Evolutionary conservation across 139 green algal species (phyloP), one percentile per base, ranked within the genome.

Genomic region (Chlorella sp.): DNA sequence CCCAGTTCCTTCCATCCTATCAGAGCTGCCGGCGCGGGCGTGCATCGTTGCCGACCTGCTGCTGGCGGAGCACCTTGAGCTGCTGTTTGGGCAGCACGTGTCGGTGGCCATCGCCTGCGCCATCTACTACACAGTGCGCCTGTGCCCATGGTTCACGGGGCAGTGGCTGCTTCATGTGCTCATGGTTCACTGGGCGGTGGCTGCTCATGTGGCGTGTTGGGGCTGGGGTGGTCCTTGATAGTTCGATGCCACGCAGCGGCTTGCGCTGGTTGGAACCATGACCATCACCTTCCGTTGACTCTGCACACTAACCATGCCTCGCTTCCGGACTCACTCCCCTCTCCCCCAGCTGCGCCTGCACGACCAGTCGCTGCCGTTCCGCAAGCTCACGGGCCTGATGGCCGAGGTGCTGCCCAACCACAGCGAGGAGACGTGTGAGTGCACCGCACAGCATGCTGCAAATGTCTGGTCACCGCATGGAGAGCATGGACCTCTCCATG

Each of bases 71-170:
- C 73, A 83, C 48, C 73, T 89, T 26, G 74, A 89, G 28, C 46
- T 89, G 43, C 65, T 89, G 44, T 86, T 87, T 69, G 82, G 82
- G 34, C 72, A 77, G 74, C 80, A 87, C 41, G 4, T 87, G 32
- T 79, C 62, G 3, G 73, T 89, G 38, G 76, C 76, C 19, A 62
- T 89, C 2, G 60, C 67, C 64, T 67, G 73, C 44, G 64, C 58
- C 28, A 65, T 84, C 60, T 89, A 80, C 74, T 82, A 34, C 80
- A 84, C 73, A 54, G 86, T 86, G 48, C 5, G 78, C 26, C 11
- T n/a, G n/a, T n/a, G n/a, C n/a, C n/a, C 36, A 20, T 44, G 32
- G 24, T 38, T 20, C 14, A 67, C 13, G 6, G 9, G 41, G 46
- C 7, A n/a, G 8, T 67, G 67, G 9, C 30, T 16, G 26, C 26